These are phyloP conservation scores for Singerocomus rubriflavus DNA, from an alignment of 1,284 basidiomycete species.

Conservation along the genomic window DNA sequence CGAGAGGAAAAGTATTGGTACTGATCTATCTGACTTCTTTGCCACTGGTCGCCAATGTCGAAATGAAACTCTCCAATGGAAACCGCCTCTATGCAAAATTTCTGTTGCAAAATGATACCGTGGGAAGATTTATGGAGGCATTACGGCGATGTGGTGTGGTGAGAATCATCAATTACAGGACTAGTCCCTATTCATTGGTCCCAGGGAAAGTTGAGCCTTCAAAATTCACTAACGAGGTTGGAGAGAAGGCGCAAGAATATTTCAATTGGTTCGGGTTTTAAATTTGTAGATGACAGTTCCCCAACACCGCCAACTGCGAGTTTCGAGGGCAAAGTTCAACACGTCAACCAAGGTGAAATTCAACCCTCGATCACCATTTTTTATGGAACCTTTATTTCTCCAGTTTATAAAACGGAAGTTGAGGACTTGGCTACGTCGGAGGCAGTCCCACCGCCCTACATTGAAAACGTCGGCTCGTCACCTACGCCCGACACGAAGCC, in stretches of 20 bases:
- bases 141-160: constrained; percentile 46
- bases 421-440: constrained; percentile 16
- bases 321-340: constrained; percentile 35
- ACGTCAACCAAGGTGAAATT: constrained; percentile 27
- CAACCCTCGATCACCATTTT: background rate
- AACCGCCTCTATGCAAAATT: constrained; percentile 37
- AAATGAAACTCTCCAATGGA: constrained; percentile 23
- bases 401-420: constrained; percentile 31
- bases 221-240: constrained; percentile 13
- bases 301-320: constrained; percentile 22
- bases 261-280: constrained; percentile 30
- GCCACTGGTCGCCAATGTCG: constrained; percentile 38
- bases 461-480: background rate
- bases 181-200: constrained; percentile 6
- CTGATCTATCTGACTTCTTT: constrained; percentile 35
- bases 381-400: background rate
- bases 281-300: constrained; percentile 24
- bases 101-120: constrained; percentile 32
- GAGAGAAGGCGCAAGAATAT: constrained; percentile 21
- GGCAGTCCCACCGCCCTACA: background rate
- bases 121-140: constrained; percentile 40
- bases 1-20: constrained; percentile 30
- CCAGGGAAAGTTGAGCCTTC: constrained; percentile 31
- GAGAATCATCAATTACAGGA: constrained; percentile 7
- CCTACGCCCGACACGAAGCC: background rate